Evolutionary conservation across 2,329 filamentous ascomycete genomes (phyloP).

Genomic region (Fusarium citri): DNA sequence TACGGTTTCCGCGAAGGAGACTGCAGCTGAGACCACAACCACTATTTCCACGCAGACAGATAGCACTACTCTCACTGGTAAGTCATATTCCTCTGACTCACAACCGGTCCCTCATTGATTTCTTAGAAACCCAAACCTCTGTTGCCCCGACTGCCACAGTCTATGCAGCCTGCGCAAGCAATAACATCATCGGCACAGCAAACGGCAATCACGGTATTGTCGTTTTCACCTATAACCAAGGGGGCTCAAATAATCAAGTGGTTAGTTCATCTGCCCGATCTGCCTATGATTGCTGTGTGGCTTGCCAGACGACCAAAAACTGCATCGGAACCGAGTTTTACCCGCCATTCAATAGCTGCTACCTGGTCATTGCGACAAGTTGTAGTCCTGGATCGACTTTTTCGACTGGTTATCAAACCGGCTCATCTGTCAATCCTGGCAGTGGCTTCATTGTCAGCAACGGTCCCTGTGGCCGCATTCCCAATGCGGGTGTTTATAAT

Average conservation of each 20-base stretch:
- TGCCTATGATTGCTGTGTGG: not conserved
- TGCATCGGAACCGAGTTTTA: not conserved
- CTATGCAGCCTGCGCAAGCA: not conserved
- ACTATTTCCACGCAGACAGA: not conserved
- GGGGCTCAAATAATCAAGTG: not conserved
- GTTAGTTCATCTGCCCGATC: no score
- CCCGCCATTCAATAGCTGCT: not conserved
- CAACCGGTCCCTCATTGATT: not conserved
- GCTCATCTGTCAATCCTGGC: not conserved
- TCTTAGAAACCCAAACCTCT: not conserved
- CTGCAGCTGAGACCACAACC: not conserved
- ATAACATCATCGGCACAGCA: not conserved
- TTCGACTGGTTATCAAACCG: not conserved
- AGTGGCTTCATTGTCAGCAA: not conserved
- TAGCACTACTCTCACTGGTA: not conserved
- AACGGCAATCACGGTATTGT: not conserved
- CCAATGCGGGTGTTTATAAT: not conserved
- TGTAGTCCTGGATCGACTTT: not conserved
- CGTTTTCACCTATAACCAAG: no score
- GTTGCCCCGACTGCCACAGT: not conserved
- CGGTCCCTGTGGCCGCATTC: not conserved
- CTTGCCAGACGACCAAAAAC: not conserved
- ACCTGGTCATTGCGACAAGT: not conserved
- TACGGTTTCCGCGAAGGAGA: not conserved
- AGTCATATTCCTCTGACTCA: accelerated